A percentile compares a stretch with the other conserved stretches of the same genome.
Conservation (phyloP, 192 early-diverging fungal species). For the Coemansia reversa region DNA sequence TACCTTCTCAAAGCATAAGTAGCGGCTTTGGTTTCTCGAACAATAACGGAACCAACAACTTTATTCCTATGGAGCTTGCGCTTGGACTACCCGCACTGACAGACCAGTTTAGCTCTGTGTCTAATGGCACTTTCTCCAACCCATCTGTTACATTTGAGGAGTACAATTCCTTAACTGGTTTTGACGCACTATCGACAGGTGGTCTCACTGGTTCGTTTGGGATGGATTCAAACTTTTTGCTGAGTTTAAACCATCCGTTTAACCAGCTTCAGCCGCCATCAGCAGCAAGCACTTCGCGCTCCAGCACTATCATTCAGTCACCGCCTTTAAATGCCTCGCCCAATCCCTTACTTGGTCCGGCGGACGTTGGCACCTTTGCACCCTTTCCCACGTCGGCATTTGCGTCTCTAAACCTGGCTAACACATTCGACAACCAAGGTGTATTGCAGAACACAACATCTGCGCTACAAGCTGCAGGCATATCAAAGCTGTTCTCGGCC, state of each 20-base stretch:
- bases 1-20: not conserved
- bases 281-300: slow-evolving; percentile 2
- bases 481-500: slow-evolving; percentile 11
- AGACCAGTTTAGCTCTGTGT: slow-evolving; percentile 4
- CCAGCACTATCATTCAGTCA: slow-evolving; percentile 21
- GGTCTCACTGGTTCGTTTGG: slow-evolving; percentile 1
- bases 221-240: slow-evolving; percentile 34
- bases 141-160: slow-evolving; percentile 8
- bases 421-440: slow-evolving; percentile 18
- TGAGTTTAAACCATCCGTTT: slow-evolving; percentile 36
- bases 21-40: slow-evolving; percentile 8
- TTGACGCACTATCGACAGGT: slow-evolving; percentile 5
- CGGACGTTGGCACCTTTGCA: slow-evolving; percentile 17
- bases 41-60: not conserved
- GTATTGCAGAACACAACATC: slow-evolving; percentile 7
- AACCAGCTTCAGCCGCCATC: slow-evolving; percentile 20
- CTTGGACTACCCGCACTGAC: slow-evolving; percentile 35
- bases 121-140: slow-evolving; percentile 7
- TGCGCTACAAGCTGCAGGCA: slow-evolving; percentile 3
- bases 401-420: slow-evolving; percentile 47
- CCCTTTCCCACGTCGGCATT: slow-evolving; percentile 43
- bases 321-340: slow-evolving; percentile 31
- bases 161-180: slow-evolving; percentile 11
- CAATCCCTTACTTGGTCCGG: slow-evolving; percentile 25
- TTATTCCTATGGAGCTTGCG: slow-evolving; percentile 52